Evolutionary conservation across 306 rosid genomes (phyloP), one percentile per base, ranked within the genome.

Genomic region (Bauhinia variegata): DNA sequence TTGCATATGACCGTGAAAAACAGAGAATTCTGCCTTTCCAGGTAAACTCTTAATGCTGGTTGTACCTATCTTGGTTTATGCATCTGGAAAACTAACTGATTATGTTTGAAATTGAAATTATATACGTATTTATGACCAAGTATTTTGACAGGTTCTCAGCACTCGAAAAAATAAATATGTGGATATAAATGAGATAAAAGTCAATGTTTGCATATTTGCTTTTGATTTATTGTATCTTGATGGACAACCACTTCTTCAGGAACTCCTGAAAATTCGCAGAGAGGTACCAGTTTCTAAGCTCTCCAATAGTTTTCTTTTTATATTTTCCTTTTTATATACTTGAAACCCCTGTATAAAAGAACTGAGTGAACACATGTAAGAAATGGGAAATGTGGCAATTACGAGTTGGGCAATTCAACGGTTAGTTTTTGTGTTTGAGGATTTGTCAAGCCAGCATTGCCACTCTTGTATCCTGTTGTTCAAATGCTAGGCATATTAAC

Each of bases 131-230:
- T 59, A 84, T 66, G 38, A 53, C 57, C 43, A 38, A 42, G 47
- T 83, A 59, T 77, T 49, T 68, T 81, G 72, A 54, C 97, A 93
- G 98, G 77, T 76, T 49, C 97, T 93, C 67, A 86, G 83, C 75
- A 88, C 97, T n/a, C 89, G 98, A 65, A 87, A 96, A 51, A 96
- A 96, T 46, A 93, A 93, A 86, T 86, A 93, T 72, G 97, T 93
- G 59, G 75, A 63, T 16, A 0, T 88, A 42, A 63, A 76, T 73
- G 91, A 88, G 58, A 83, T 93, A 60, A 89, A 89, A 86, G 88
- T 89, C 63, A 62, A 84, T 42, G 97, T 89, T 66, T 88, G 97
- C 83, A 66, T 90, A 74, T 93, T 75, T 83, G 95, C 95, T 67
- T 93, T 93, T 81, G 98, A 93, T 82, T 54, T 89, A 72, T 55